phyloP scores from a whole-genome alignment of 805 yeast genomes.

The Candida palmyrensis region DNA sequence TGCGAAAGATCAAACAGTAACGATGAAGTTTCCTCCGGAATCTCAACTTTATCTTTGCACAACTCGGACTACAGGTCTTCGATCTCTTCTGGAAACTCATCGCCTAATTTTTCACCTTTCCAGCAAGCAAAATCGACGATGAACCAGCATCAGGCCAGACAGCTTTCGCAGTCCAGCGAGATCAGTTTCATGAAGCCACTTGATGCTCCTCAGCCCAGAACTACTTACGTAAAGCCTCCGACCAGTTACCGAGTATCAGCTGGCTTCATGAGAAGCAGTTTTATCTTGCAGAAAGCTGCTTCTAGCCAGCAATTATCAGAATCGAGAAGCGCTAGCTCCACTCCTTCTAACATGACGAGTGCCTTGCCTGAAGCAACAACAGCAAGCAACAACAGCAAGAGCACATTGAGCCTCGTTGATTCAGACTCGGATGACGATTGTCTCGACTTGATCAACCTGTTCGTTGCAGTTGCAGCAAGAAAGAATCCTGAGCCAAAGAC shows the following conservation, averaged over 20 bases:
- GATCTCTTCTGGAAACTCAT: constrained; percentile 27
- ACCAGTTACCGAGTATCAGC: constrained; percentile 25
- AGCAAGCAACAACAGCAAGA: background rate
- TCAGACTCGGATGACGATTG: constrained; percentile 4
- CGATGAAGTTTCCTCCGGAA: constrained; percentile 22
- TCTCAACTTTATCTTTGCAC: constrained; percentile 35
- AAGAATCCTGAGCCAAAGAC: background rate
- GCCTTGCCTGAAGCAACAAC: background rate
- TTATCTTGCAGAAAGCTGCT: constrained; percentile 25
- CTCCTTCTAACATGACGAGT: constrained; percentile 1
- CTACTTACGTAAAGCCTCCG: constrained; percentile 4
- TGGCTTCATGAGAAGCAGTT: constrained; percentile 41
- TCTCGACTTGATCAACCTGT: constrained; percentile 6
- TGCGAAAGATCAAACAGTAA: constrained; percentile 13
- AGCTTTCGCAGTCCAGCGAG: constrained; percentile 11
- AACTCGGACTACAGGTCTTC: constrained; percentile 33
- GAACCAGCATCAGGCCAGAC: constrained; percentile 8
- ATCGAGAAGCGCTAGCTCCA: constrained; percentile 1
- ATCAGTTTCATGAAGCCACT: constrained; percentile 16
- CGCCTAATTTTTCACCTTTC: constrained; percentile 13
- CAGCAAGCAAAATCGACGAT: constrained; percentile 7
- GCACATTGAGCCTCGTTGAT: background rate
- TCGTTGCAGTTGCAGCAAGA: constrained; percentile 3
- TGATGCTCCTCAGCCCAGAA: constrained; percentile 6
- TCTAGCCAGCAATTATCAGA: too few species aligned